Base-by-base conservation (phyloP, 2,329 filamentous ascomycete genomes). In the Coniochaeta prunicola region DNA sequence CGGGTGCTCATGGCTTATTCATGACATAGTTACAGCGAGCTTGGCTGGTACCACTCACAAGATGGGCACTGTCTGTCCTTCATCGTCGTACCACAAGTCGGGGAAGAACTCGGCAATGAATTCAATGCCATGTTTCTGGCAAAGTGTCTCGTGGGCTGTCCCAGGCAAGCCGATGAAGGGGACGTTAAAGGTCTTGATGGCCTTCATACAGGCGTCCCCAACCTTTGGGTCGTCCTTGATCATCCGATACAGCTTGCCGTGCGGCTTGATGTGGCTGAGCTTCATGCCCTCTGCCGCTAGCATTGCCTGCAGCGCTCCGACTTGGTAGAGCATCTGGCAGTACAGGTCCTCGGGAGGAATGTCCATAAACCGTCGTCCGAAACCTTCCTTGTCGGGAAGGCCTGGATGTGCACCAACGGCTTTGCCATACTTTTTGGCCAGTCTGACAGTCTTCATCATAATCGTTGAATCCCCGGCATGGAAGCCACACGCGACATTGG, bases 371-470 rank as follows among this genome's bases (percentile, higher is more conserved):
- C 85, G 77, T 1, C 85, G 75, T 2, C 85, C 85, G 64, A 88
- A 88, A 9, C 85, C 85, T 70, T 84, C 78, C 24, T 86, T 75
- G 66, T 88, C 85, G n/a, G 82, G 84, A 0, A 87, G 73, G 1
- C 84, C 84, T 0, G 85, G 85, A 64, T 89, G 85, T 0, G 86
- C 86, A 8, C 85, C 85, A 6, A 82, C 72, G 56, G 75, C 76
- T 61, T 88, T 77, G 59, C 76, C 75, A 68, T 85, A 78, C 45
- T 76, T 67, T 69, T 86, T 87, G 70, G 82, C 85, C 19, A 79
- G 73, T 10, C 72, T 73, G 12, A 87, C 79, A 0, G 84, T 87
- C 59, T 82, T 74, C 54, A 79, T 72, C 84, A 88, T 88, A 58
- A 86, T 84, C n/a, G 82, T 66, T 0, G 85, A 84, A 61, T 88